These are phyloP conservation scores for Nicotiana noctiflora DNA, from an alignment of 257 asterid species.

Conservation along the genomic window DNA sequence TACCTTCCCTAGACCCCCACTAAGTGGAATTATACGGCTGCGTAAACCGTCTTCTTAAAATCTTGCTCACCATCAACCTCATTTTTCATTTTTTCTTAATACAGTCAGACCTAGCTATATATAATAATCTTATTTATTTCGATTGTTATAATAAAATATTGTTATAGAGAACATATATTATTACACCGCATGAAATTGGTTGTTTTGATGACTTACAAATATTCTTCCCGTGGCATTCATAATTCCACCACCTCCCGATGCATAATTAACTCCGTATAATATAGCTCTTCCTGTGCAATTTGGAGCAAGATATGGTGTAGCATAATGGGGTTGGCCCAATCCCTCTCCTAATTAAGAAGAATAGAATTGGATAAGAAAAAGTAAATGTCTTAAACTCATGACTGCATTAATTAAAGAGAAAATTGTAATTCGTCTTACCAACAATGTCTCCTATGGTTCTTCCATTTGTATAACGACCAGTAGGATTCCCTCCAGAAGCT, in stretches of 20 bases:
- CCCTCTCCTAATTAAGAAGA: slow-evolving; percentile 48
- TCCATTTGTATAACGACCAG: slow-evolving; percentile 86
- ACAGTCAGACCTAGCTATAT: too few species aligned
- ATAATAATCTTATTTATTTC: too few species aligned
- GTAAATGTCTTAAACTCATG: not conserved
- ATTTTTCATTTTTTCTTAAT: too few species aligned
- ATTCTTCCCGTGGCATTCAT: slow-evolving; percentile 80
- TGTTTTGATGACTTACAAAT: slow-evolving; percentile 45
- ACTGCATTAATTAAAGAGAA: not conserved
- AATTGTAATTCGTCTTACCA: slow-evolving; percentile 33
- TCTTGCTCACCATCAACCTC: too few species aligned
- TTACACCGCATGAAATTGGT: too few species aligned
- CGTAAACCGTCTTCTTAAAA: too few species aligned
- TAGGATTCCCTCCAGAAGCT: slow-evolving; percentile 77
- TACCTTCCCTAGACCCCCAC: too few species aligned
- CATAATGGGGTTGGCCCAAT: slow-evolving; percentile 62
- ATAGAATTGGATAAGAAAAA: not conserved
- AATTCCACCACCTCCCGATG: slow-evolving; percentile 95
- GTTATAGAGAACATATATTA: too few species aligned
- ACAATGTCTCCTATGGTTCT: slow-evolving; percentile 84
- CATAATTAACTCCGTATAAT: slow-evolving; percentile 78
- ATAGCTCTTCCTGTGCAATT: slow-evolving; percentile 67
- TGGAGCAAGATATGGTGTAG: slow-evolving; percentile 81
- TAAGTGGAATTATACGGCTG: too few species aligned
- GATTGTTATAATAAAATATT: too few species aligned